Evolutionary conservation across 2,329 filamentous ascomycete genomes (phyloP).

Genomic region (Emmonsiellopsis sp.): DNA sequence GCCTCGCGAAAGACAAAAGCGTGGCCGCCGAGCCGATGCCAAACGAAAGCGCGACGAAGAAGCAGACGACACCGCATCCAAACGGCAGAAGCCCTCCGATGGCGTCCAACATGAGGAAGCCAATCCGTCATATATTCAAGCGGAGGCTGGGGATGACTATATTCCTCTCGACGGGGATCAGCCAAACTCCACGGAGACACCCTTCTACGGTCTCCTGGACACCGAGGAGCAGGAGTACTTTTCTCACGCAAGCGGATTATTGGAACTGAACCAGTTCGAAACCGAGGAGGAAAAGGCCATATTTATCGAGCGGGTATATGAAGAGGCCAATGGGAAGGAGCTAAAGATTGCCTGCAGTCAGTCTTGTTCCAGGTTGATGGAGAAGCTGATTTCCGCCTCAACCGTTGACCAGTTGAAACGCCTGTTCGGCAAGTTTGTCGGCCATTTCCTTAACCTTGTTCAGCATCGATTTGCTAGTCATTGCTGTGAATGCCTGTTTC

Average conservation of each 20-base stretch:
- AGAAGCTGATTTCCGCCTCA: constrained; percentile 77
- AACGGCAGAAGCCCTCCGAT: constrained; percentile 26
- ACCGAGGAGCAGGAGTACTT: constrained; percentile 96
- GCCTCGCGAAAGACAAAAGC: constrained; percentile 39
- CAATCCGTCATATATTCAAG: constrained; percentile 14
- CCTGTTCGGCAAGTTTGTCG: constrained; percentile 74
- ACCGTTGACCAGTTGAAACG: constrained; percentile 71
- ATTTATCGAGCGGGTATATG: constrained; percentile 73
- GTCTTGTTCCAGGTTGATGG: constrained; percentile 86
- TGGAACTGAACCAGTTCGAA: constrained; percentile 81
- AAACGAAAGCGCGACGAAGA: constrained; percentile 30
- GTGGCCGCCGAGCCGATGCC: constrained; percentile 35
- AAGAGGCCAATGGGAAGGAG: constrained; percentile 83
- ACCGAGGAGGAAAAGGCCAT: constrained; percentile 60
- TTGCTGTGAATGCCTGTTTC: constrained; percentile 89
- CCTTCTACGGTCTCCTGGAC: constrained; percentile 89
- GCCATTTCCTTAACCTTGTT: constrained; percentile 79
- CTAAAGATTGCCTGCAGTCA: constrained; percentile 94
- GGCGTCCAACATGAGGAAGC: constrained; percentile 3
- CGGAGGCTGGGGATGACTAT: constrained; percentile 25
- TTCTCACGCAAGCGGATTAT: constrained; percentile 74
- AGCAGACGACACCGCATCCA: constrained; percentile 24
- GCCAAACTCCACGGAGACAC: constrained; percentile 41
- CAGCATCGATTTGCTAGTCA: constrained; percentile 96
- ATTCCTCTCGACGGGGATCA: constrained; percentile 24